Evolutionary conservation across 1,139 yeast species (phyloP).

Genomic region (Insectozyma bohioensis): DNA sequence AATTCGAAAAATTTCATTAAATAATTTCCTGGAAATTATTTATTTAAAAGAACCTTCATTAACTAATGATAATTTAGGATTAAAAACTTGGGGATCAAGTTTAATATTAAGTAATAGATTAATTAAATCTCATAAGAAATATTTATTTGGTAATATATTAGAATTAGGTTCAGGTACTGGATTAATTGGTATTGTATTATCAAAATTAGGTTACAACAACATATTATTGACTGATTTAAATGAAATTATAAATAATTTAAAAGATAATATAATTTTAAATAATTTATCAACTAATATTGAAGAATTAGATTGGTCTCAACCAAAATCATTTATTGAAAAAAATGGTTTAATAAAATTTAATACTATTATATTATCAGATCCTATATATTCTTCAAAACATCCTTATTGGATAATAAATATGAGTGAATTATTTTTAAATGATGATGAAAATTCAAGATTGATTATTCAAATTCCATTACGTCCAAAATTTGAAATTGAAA

Average conservation of each 20-base stretch:
- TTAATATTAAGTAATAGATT: conserved; percentile 63
- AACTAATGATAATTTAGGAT: conserved; percentile 82
- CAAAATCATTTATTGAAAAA: conserved; percentile 34
- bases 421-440: conserved; percentile 46
- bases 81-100: conserved; percentile 96
- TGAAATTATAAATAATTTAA: conserved; percentile 70
- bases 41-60: conserved; percentile 76
- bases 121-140: conserved; percentile 10
- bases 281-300: conserved; percentile 35
- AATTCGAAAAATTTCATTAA: conserved; percentile 46
- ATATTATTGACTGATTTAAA: conserved; percentile 74
- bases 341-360: conserved; percentile 35
- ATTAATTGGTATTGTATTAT: conserved; percentile 71
- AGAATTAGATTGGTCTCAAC: conserved; percentile 78
- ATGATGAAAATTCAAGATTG: conserved; percentile 39
- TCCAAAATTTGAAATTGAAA: conserved; percentile 60
- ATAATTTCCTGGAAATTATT: conserved; percentile 34
- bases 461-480: conserved; percentile 78
- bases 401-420: conserved; percentile 70
- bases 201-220: conserved; percentile 46
- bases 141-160: conserved; percentile 47
- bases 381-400: conserved; percentile 80
- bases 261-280: conserved; percentile 57
- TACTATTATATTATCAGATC: conserved; percentile 78
- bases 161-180: conserved; percentile 97